Percentiles rank a stretch among this genome's conserved stretches.
Conservation (phyloP, 495 filamentous ascomycete species). For the Talaromyces adpressus region DNA sequence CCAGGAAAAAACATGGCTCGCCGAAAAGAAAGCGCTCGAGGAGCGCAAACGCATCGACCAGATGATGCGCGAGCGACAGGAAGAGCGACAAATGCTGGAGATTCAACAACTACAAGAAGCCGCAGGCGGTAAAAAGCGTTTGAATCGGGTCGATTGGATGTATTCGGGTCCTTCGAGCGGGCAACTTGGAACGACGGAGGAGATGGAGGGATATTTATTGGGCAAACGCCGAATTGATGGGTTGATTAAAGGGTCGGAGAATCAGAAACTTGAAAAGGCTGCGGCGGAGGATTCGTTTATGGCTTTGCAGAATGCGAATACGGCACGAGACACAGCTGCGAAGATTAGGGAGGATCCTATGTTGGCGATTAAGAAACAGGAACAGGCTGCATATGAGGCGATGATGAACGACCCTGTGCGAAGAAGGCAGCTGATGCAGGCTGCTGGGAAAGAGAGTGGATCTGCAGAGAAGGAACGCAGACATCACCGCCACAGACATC, state of each 20-base stretch:
- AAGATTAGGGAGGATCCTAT: constrained; percentile 90
- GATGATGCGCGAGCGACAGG: constrained; percentile 81
- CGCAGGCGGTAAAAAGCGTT: constrained; percentile 67
- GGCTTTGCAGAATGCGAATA: constrained; percentile 52
- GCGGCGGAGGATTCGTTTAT: constrained; percentile 59
- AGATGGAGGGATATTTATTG: constrained; percentile 88
- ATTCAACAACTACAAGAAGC: constrained; percentile 85
- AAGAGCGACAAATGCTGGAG: constrained; percentile 89
- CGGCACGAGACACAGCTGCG: constrained; percentile 63
- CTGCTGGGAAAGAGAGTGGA: constrained; percentile 37
- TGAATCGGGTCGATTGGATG: constrained; percentile 94
- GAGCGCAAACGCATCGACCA: constrained; percentile 89
- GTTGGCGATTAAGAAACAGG: constrained; percentile 83
- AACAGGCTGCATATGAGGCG: constrained; percentile 84
- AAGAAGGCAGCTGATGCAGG: constrained; percentile 59
- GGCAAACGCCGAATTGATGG: constrained; percentile 86
- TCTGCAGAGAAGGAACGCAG: constrained; percentile 38
- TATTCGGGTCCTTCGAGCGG: constrained; percentile 81
- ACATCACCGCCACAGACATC: constrained; percentile 47
- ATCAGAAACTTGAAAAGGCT: constrained; percentile 75
- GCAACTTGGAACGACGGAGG: constrained; percentile 74
- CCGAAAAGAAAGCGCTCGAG: constrained; percentile 88
- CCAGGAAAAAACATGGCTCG: constrained; percentile 74
- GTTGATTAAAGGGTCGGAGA: constrained; percentile 76
- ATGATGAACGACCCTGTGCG: constrained; percentile 79